These are phyloP conservation scores for Exophiala oligosperma DNA, from an alignment of 2,329 filamentous ascomycete genomes.

Conservation along the genomic window DNA sequence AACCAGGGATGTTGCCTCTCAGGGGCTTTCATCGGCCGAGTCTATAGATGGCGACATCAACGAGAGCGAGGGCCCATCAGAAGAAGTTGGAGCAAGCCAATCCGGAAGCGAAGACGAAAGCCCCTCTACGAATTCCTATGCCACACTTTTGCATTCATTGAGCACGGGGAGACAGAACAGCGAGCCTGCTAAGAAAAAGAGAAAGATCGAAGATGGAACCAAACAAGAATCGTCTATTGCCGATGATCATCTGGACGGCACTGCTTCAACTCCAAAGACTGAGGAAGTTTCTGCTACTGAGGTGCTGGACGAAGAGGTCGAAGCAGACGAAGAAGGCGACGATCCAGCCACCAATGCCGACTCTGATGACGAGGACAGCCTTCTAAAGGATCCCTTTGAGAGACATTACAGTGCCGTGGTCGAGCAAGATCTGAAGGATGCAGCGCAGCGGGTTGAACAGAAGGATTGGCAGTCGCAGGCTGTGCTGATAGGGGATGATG, in stretches of 20 bases:
- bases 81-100: slow-evolving; percentile 1
- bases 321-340: slow-evolving; percentile 36
- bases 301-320: slow-evolving; percentile 29
- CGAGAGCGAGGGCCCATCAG: not conserved
- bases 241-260: too few relatives aligned
- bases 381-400: slow-evolving; percentile 72
- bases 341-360: slow-evolving; percentile 35
- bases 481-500: slow-evolving; percentile 38
- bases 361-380: slow-evolving; percentile 49
- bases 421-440: slow-evolving; percentile 60
- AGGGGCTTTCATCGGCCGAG: not conserved
- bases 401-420: slow-evolving; percentile 64
- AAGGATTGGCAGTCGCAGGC: slow-evolving; percentile 48
- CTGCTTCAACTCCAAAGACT: too few relatives aligned
- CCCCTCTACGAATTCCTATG: slow-evolving; percentile 47
- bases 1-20: slow-evolving; percentile 14
- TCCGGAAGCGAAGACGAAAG: slow-evolving; percentile 22
- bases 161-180: slow-evolving; percentile 42
- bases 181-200: slow-evolving; percentile 52
- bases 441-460: slow-evolving; percentile 50
- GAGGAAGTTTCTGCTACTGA: not conserved
- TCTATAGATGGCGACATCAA: slow-evolving; percentile 1
- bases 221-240: too few relatives aligned
- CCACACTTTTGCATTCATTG: slow-evolving; percentile 57
- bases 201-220: slow-evolving; percentile 44